These are phyloP conservation scores for Pseudocercospora pini-densiflorae DNA, from an alignment of 2,329 filamentous ascomycete genomes.

Conservation along the genomic window DNA sequence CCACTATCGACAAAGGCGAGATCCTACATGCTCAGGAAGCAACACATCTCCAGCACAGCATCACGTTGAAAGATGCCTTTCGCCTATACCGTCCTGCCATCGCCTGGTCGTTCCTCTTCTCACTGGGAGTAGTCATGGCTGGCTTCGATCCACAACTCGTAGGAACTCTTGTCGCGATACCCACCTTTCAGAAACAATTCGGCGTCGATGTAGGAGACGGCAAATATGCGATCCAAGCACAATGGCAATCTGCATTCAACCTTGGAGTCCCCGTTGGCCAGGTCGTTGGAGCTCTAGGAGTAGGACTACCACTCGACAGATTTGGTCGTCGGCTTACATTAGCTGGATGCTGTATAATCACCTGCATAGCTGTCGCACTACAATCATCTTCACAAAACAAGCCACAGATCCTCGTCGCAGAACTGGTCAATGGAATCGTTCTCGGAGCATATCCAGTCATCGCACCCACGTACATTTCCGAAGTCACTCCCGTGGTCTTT, in stretches of 20 bases:
- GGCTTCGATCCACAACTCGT: slow-evolving; percentile 1
- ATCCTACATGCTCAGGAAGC: background rate
- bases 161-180: slow-evolving; percentile 4
- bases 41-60: slow-evolving; percentile 6
- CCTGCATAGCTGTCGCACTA: slow-evolving; percentile 44
- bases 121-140: slow-evolving; percentile 3
- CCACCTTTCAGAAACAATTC: slow-evolving; percentile 6
- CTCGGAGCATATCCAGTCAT: slow-evolving; percentile 61
- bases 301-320: slow-evolving; percentile 4
- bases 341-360: slow-evolving; percentile 41
- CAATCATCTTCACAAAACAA: slow-evolving; percentile 36
- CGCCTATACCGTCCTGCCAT: background rate
- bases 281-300: background rate
- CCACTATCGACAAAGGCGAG: background rate
- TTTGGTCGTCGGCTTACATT: slow-evolving; percentile 58
- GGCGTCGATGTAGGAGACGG: background rate
- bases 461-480: slow-evolving; percentile 65
- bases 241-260: slow-evolving; percentile 6
- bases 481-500: slow-evolving; percentile 62
- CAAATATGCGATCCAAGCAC: background rate
- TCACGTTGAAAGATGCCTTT: slow-evolving; percentile 1
- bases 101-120: slow-evolving; percentile 8
- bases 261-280: slow-evolving; percentile 1
- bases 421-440: slow-evolving; percentile 62
- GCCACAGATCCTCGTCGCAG: slow-evolving; percentile 49